Base-by-base conservation (phyloP, 2,329 filamentous ascomycete species). In the Clonostachys rosea region DNA sequence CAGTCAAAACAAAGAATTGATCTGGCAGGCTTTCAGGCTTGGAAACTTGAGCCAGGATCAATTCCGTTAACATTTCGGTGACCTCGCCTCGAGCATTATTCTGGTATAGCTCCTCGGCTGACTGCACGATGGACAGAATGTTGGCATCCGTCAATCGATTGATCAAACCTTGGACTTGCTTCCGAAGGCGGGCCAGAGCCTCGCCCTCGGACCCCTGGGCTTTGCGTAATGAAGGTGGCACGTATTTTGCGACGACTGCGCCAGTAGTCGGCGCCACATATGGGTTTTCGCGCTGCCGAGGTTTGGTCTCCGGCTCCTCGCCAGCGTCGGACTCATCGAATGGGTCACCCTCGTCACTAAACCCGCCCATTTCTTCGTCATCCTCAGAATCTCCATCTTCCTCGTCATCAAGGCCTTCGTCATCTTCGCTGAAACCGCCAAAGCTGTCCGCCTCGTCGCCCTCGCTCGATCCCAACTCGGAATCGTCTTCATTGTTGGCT, bases 131-230 rank as follows among this genome's bases (percentile, higher is more conserved):
- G 3, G 89, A 87, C 6, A 95, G 66, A 52, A 99, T 75, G 56
- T 94, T 97, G 36, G 90, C 84, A 61, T 97, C 92, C 0, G 94
- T 96, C 34, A 99, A 75, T 60, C 92, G 86, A 65, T 99, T 99
- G 60, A 99, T 78, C 16, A 94, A 77, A 60, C 94, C 92, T 62
- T 97, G 91, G 0, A 89, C 76, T 59, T 95, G 89, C 51, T 89
- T 83, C 49, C 84, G 83, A 44, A 99, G 71, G 37, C 87, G 83
- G 12, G 75, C 74, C 43, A 87, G 72, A 40, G 78, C 72, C 62
- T 95, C 87, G 2, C 79, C 76, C 52, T 88, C 84, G 0, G 82
- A 80, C 2, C 78, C 74, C 4, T 79, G 67, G 34, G 77, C 70
- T 54, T 78, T 84, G 42, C 91, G 81, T 46, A 94, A 70, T 2